phyloP scores from a whole-genome alignment of 108 stramenopile genomes.

The Skeletonema potamos region DNA sequence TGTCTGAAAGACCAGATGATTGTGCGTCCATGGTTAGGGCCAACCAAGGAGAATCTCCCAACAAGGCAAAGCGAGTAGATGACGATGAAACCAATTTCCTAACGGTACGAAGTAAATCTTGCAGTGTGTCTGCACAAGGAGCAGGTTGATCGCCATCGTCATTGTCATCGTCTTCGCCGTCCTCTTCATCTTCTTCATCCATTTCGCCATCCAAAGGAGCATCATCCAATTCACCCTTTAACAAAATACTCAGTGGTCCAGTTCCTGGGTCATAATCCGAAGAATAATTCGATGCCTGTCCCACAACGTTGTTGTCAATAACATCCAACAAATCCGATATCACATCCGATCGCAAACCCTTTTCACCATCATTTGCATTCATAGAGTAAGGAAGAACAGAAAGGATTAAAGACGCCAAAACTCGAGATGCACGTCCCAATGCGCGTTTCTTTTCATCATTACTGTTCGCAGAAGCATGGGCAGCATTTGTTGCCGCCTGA shows the following conservation, averaged over 20 bases:
- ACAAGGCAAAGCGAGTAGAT: slow-evolving; percentile 52
- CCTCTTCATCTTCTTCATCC: slow-evolving; percentile 64
- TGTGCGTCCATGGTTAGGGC: slow-evolving; percentile 36
- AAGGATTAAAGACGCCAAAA: slow-evolving; percentile 58
- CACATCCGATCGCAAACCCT: slow-evolving; percentile 1
- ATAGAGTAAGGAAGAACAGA: slow-evolving; percentile 67
- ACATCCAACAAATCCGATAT: slow-evolving; percentile 30
- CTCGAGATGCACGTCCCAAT: slow-evolving; percentile 22
- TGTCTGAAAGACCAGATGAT: slow-evolving; percentile 5
- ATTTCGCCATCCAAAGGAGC: slow-evolving; percentile 37
- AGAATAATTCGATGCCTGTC: slow-evolving; percentile 17
- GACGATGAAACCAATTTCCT: slow-evolving; percentile 21
- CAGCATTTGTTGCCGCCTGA: slow-evolving; percentile 38
- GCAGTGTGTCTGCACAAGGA: slow-evolving; percentile 74
- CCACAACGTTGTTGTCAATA: slow-evolving; percentile 32
- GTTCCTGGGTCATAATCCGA: slow-evolving; percentile 74
- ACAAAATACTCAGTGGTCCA: slow-evolving; percentile 59
- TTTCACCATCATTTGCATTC: slow-evolving; percentile 27
- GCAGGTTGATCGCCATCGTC: slow-evolving; percentile 56
- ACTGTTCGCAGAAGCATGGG: slow-evolving; percentile 5
- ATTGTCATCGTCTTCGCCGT: slow-evolving; percentile 57
- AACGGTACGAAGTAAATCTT: slow-evolving; percentile 69
- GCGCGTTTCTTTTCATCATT: slow-evolving; percentile 4
- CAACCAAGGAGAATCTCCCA: slow-evolving; percentile 75
- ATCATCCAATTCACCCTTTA: slow-evolving; percentile 56